phyloP scores from a whole-genome alignment of 805 yeast genomes.

The Candida maltosa region DNA sequence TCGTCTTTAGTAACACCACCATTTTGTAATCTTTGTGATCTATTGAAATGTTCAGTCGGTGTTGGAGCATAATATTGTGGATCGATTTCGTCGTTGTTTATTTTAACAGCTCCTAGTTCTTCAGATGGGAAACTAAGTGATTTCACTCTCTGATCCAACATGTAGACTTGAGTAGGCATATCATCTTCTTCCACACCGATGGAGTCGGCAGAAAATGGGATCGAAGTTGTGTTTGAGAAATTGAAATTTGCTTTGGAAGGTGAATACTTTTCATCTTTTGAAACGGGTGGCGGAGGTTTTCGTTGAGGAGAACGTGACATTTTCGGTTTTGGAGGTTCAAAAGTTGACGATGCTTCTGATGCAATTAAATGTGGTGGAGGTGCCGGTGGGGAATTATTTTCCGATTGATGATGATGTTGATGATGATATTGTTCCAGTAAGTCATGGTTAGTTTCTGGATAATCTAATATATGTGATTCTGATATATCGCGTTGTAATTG shows the following conservation, averaged over 20 bases:
- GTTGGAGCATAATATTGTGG: conserved; percentile 45
- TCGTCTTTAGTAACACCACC: conserved; percentile 18
- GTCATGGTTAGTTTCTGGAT: conserved; percentile 23
- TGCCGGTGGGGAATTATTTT: conserved; percentile 14
- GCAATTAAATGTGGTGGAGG: conserved; percentile 20
- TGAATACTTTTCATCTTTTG: conserved; percentile 8
- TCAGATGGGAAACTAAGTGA: conserved; percentile 22
- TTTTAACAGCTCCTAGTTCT: background rate
- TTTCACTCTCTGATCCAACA: conserved; percentile 31
- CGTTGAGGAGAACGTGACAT: conserved; percentile 14
- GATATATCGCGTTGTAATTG: conserved; percentile 4
- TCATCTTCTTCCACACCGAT: conserved; percentile 30
- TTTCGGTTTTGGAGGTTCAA: conserved; percentile 5
- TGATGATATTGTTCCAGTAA: too few relatives aligned
- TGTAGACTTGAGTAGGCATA: conserved; percentile 33
- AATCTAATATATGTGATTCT: background rate
- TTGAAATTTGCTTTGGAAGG: conserved; percentile 10
- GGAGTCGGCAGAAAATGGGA: conserved; percentile 43
- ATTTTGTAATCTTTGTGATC: conserved; percentile 18
- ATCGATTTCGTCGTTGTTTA: conserved; percentile 26
- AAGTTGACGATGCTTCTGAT: too few relatives aligned
- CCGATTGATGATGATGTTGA: conserved; percentile 10
- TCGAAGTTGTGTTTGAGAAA: conserved; percentile 15
- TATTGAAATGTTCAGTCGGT: conserved; percentile 39
- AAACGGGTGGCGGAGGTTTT: conserved; percentile 18